These are phyloP conservation scores for Aschersonia sp. DNA, from an alignment of 2,329 filamentous ascomycete species.

Conservation along the genomic window DNA sequence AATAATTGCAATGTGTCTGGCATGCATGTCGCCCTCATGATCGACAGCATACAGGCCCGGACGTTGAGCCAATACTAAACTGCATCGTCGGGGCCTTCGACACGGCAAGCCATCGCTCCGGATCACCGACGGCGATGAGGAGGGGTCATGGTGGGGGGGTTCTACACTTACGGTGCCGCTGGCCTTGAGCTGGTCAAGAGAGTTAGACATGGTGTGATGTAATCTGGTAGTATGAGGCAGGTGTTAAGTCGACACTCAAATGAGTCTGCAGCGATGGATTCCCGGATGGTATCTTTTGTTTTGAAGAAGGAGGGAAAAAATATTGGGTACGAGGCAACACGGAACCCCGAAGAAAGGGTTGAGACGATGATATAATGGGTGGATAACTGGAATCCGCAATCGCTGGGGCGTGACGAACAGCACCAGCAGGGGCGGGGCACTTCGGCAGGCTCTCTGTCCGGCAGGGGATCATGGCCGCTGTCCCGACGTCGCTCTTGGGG, in stretches of 20 bases:
- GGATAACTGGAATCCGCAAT: neutral
- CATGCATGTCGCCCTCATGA: too few species aligned
- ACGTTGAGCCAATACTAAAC: neutral
- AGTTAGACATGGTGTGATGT: conserved; percentile 53
- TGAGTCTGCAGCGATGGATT: neutral
- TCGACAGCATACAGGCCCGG: neutral
- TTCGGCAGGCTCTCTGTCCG: neutral
- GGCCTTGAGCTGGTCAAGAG: conserved; percentile 95
- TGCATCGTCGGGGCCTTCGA: neutral
- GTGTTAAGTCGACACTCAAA: neutral
- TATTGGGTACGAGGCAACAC: neutral
- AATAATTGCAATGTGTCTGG: neutral
- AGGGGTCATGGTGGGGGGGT: conserved; percentile 16
- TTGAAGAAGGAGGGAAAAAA: neutral
- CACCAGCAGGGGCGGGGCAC: neutral
- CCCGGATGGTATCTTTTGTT: too few species aligned
- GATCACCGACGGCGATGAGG: conserved; percentile 2
- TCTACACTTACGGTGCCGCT: conserved; percentile 71
- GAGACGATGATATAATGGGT: conserved; percentile 1
- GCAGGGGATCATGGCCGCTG: neutral
- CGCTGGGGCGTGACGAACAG: neutral
- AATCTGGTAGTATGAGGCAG: neutral
- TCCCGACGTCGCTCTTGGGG: neutral
- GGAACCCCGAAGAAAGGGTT: neutral
- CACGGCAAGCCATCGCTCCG: neutral